Conservation (phyloP, 768 basidiomycete genomes). For the Auriscalpium microsporum region DNA sequence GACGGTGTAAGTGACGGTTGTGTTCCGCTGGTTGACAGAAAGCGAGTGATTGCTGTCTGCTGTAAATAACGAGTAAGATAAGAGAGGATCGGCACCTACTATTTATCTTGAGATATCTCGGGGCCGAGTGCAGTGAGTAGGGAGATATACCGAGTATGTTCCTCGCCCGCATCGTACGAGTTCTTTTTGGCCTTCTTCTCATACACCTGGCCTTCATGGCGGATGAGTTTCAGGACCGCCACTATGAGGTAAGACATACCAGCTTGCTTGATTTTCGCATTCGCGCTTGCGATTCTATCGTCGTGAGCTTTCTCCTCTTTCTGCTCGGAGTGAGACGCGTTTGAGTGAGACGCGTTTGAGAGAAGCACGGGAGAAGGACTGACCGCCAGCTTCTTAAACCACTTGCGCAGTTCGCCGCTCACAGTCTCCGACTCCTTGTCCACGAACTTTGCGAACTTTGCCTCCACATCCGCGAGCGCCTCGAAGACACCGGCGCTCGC, state of each 20-base stretch:
- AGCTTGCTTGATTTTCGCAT: conserved; percentile 71
- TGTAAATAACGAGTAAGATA: not conserved
- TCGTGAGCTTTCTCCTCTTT: conserved; percentile 78
- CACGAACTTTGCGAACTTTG: conserved; percentile 65
- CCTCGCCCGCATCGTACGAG: conserved; percentile 55
- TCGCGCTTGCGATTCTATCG: conserved; percentile 55
- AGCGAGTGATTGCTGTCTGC: conserved; percentile 56
- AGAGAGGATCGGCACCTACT: conserved; percentile 36
- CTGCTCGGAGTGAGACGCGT: conserved; percentile 27
- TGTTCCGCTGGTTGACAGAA: conserved; percentile 53
- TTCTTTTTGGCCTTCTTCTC: conserved; percentile 80
- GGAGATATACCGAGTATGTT: conserved; percentile 71
- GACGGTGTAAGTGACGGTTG: conserved; percentile 46
- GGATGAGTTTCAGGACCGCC: not conserved
- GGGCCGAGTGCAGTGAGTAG: conserved; percentile 64
- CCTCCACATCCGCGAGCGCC: conserved; percentile 56
- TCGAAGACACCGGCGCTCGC: conserved; percentile 63
- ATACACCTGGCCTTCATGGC: conserved; percentile 48
- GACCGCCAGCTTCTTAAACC: conserved; percentile 80
- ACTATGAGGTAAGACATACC: conserved; percentile 27
- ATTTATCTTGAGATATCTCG: conserved; percentile 74
- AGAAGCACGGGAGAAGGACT: conserved; percentile 20
- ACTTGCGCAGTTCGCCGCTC: conserved; percentile 67
- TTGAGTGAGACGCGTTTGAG: not conserved
- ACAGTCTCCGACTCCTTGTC: conserved; percentile 66